Percentiles rank a stretch among this genome's conserved stretches.
Conservation (phyloP, 805 yeast genomes). For the Nakazawaea laoshanensis region DNA sequence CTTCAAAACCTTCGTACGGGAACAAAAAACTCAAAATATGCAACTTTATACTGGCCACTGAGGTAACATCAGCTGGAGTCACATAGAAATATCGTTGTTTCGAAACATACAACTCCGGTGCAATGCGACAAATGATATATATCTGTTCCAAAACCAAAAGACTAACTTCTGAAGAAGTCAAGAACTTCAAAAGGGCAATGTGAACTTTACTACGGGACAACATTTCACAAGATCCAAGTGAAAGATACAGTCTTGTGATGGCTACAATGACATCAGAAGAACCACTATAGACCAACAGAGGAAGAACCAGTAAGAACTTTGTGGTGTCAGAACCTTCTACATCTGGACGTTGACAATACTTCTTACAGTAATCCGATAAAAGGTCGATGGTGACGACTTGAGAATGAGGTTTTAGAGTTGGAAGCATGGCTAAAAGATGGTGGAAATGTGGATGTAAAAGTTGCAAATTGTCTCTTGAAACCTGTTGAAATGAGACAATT, state of each 20-base stretch:
- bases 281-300: conserved; percentile 36
- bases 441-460: conserved; percentile 67
- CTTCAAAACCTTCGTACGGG: conserved; percentile 39
- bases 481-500: conserved; percentile 42
- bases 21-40: conserved; percentile 53
- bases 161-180: conserved; percentile 21
- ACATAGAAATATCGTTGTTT: conserved; percentile 44
- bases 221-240: conserved; percentile 48
- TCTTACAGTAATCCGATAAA: conserved; percentile 57
- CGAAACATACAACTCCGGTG: conserved; percentile 23
- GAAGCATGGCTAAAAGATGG: conserved; percentile 26
- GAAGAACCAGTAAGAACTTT: conserved; percentile 40
- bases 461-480: conserved; percentile 51
- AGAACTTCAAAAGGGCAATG: conserved; percentile 36
- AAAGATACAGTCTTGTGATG: conserved; percentile 44
- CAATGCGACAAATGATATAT: conserved; percentile 21
- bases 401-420: conserved; percentile 65
- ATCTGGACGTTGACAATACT: conserved; percentile 49
- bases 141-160: conserved; percentile 39
- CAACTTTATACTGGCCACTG: conserved; percentile 45
- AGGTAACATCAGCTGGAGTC: conserved; percentile 41
- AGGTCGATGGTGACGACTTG: conserved; percentile 52
- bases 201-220: conserved; percentile 43
- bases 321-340: conserved; percentile 34
- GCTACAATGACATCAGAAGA: conserved; percentile 58